Percentiles rank a stretch among this genome's conserved stretches.
Evolutionary conservation across 192 early-diverging fungal genomes (phyloP).

Genomic region (Mortierella hygrophila): DNA sequence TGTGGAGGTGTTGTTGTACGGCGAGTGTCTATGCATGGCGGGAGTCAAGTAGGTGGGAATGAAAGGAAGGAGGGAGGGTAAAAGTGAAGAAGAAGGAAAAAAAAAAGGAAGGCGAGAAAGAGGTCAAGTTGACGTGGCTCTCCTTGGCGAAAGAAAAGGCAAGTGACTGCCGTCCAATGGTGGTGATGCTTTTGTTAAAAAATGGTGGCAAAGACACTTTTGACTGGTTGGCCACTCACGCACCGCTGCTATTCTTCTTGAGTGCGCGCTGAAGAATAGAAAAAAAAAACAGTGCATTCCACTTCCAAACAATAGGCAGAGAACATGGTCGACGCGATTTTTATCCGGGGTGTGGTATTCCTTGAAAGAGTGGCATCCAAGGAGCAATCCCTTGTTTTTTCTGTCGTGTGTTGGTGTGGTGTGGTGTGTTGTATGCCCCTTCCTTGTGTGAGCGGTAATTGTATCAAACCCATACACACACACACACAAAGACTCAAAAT

Average conservation of each 20-base stretch:
- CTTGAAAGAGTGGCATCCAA: no score
- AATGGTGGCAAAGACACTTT: not conserved
- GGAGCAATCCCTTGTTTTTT: no score
- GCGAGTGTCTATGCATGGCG: slow-evolving; percentile 26
- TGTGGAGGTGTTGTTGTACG: not conserved
- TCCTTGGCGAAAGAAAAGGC: not conserved
- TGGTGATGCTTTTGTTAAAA: not conserved
- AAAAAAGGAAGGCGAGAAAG: not conserved
- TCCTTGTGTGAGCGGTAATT: not conserved
- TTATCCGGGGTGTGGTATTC: no score
- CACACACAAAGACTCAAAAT: not conserved
- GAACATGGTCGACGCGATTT: no score
- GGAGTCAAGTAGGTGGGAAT: not conserved
- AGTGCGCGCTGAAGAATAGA: no score
- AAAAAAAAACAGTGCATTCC: no score
- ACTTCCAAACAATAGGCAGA: no score
- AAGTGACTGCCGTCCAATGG: slow-evolving; percentile 1
- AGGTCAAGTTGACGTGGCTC: slow-evolving; percentile 3
- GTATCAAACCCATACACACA: not conserved
- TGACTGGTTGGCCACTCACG: no score
- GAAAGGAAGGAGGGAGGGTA: not conserved
- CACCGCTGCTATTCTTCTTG: no score
- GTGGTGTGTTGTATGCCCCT: not conserved
- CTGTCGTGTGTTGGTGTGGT: no score
- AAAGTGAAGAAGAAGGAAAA: not conserved